Evolutionary conservation across 345 rosid genomes (phyloP), one percentile per base, ranked within the genome.

Genomic region (Noccaea bulbosa): DNA sequence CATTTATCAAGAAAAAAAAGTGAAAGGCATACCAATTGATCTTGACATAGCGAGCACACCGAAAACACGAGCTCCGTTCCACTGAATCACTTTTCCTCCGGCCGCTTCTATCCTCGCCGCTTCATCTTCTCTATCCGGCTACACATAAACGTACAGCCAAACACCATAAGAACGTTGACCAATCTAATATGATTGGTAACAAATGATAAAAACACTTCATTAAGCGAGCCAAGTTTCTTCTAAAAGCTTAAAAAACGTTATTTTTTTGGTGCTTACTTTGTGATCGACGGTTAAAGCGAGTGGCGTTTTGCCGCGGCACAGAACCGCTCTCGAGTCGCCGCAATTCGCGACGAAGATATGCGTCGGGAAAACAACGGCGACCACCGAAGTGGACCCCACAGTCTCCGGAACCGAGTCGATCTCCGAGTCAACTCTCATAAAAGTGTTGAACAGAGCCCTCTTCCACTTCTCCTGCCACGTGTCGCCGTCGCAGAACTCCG

Each of bases 11-110:
- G 48, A 20, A 59, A 20, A 59, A 20, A 60, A 15, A 7, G 43
- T 14, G 20, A 43, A 62, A 27, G 30, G 7, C 4, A 20, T 76
- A 87, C 96, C 96, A 2, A 92, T 86, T 12, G 98, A 81, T 62
- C 98, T 86, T 37, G 98, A 92, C 89, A 90, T 89, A n/a, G 98
- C 94, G 44, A 92, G 96, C 45, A 88, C 91, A 39, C 96, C 91
- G 4, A 81, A 80, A 52, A 91, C 93, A 5, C 93, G 95, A 16
- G 82, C 80, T 1, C 95, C 97, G 6, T 88, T 82, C 97, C 97
- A 91, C n/a, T 64, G 81, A 55, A 87, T 84, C 61, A 88, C 87
- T 75, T 81, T 85, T 44, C 94, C 96, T 38, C 96, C 92, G 10
- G 75, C 92, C 8, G 85, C 94, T 67, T 89, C 98, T 16, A 92